These are phyloP conservation scores for Teratosphaeria destructans DNA, from an alignment of 2,329 filamentous ascomycete genomes.

Conservation along the genomic window DNA sequence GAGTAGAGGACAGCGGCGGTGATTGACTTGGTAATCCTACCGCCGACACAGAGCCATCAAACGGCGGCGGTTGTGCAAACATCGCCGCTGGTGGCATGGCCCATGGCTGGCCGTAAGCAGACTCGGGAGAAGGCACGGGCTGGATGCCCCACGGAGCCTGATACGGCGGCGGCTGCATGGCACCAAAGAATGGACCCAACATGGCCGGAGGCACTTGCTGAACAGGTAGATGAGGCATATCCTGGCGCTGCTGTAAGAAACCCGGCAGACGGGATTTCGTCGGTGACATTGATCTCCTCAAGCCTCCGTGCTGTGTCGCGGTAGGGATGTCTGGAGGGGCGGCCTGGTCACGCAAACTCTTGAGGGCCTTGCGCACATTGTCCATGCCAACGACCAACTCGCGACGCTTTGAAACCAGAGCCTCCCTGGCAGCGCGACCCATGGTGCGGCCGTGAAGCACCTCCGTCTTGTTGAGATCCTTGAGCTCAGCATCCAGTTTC, in stretches of 20 bases:
- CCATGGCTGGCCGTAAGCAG: conserved; percentile 12
- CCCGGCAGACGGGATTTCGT: conserved; percentile 12
- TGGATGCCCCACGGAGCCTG: conserved; percentile 7
- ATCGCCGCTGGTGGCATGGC: conserved; percentile 13
- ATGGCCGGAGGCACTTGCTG: not conserved
- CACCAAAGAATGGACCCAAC: conserved; percentile 6
- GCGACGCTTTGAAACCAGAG: conserved; percentile 23
- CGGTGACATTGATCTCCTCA: conserved; percentile 15
- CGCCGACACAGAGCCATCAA: conserved; percentile 21
- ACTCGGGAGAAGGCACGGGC: conserved; percentile 11
- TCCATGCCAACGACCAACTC: conserved; percentile 25
- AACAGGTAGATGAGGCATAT: conserved; percentile 1
- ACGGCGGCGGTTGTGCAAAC: conserved; percentile 17
- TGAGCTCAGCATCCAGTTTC: conserved; percentile 26
- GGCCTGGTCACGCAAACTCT: conserved; percentile 20
- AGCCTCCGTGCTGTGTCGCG: conserved; percentile 13
- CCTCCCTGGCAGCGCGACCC: conserved; percentile 20
- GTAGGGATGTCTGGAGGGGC: conserved; percentile 12
- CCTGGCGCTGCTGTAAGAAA: conserved; percentile 13
- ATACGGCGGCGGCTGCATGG: conserved; percentile 4
- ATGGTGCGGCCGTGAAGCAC: conserved; percentile 26
- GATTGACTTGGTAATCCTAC: conserved; percentile 6
- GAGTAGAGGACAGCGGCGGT: not conserved
- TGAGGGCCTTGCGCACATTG: conserved; percentile 25
- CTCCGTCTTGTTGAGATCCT: conserved; percentile 28